Conservation (phyloP, 2,329 filamentous ascomycete species). For the Scopulariopsis brevicaulis region DNA sequence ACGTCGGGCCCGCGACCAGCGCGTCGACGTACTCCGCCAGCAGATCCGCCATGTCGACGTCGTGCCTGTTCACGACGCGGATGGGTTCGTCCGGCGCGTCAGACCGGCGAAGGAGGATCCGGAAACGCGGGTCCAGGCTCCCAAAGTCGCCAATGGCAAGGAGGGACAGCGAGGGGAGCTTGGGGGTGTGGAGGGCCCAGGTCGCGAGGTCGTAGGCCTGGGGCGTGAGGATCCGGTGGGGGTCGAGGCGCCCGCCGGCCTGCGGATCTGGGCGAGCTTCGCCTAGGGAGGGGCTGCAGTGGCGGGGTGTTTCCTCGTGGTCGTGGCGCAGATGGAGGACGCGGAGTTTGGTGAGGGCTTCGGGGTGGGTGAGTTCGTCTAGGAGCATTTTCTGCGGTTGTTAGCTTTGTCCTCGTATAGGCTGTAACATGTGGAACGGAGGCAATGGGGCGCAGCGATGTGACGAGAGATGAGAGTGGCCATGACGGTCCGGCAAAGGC, state of each 20-base stretch:
- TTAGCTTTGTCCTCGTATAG: not conserved
- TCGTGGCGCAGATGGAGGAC: conserved; percentile 1
- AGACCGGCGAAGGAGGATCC: not conserved
- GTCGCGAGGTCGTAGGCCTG: not conserved
- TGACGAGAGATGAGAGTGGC: too few species aligned
- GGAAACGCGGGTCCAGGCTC: not conserved
- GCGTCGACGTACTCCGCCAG: not conserved
- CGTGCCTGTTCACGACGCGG: not conserved
- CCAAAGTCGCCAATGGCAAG: conserved; percentile 4
- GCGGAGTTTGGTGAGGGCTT: not conserved
- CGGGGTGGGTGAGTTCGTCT: not conserved
- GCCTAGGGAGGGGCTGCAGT: conserved; percentile 1
- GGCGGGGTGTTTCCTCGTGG: not conserved
- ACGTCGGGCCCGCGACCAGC: not conserved
- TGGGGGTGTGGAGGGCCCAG: not conserved
- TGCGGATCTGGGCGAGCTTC: not conserved
- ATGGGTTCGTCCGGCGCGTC: not conserved
- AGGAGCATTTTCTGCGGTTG: not conserved
- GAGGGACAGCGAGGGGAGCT: not conserved
- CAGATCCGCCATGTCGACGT: not conserved
- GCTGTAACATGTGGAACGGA: not conserved
- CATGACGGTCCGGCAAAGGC: too few species aligned
- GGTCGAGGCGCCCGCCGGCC: not conserved
- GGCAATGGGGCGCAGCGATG: too few species aligned
- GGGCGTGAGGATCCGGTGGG: not conserved